Conservation (phyloP, 768 basidiomycete species). For the Mycena galericulata region DNA sequence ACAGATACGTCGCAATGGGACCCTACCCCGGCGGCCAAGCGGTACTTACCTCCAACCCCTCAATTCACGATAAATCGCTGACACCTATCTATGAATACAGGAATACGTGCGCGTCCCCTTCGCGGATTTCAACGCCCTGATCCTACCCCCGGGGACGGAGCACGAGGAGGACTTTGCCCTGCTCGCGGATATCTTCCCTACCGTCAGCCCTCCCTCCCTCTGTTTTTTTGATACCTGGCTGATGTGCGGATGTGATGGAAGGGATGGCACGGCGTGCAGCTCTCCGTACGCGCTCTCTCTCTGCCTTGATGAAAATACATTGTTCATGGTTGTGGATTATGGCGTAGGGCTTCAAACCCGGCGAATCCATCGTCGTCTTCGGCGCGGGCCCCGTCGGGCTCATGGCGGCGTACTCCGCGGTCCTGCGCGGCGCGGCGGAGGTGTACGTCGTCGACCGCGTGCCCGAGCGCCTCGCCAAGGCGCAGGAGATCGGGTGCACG, state of each 20-base stretch:
- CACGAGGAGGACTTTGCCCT: conserved; percentile 68
- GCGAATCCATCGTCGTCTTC: conserved; percentile 65
- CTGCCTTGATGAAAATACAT: neutral
- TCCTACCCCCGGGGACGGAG: conserved; percentile 63
- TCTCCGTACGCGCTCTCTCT: conserved; percentile 49
- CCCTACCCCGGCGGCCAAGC: conserved; percentile 68
- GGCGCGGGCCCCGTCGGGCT: conserved; percentile 67
- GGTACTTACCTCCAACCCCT: conserved; percentile 39
- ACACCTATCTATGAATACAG: too few species aligned
- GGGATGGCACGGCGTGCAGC: conserved; percentile 66
- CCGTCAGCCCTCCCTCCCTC: conserved; percentile 46
- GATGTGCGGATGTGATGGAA: conserved; percentile 28
- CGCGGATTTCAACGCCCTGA: conserved; percentile 67
- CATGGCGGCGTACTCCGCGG: conserved; percentile 69
- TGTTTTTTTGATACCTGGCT: neutral
- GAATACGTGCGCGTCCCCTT: conserved; percentile 69
- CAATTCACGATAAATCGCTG: neutral
- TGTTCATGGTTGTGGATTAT: conserved; percentile 21
- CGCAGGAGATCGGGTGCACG: conserved; percentile 62
- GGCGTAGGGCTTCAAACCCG: conserved; percentile 58
- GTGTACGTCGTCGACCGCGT: conserved; percentile 70
- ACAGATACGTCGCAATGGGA: conserved; percentile 67
- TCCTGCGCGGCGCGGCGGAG: conserved; percentile 62
- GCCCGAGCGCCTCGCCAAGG: conserved; percentile 63
- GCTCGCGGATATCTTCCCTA: conserved; percentile 68